Percentiles rank a stretch among this genome's conserved stretches.
These are phyloP conservation scores for Solanum pimpinellifolium DNA, from an alignment of 257 asterid species.

Conservation along the genomic window DNA sequence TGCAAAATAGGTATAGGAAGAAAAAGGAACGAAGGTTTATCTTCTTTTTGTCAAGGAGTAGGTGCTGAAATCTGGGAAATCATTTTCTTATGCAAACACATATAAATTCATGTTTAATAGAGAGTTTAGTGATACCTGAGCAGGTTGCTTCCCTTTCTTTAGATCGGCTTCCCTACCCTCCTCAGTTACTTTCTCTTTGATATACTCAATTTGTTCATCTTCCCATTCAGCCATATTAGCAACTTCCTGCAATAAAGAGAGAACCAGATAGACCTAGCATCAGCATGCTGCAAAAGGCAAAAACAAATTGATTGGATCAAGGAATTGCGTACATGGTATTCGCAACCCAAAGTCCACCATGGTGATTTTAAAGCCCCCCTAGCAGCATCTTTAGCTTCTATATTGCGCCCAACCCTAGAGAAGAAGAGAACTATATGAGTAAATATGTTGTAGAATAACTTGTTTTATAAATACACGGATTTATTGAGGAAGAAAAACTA, in stretches of 20 bases:
- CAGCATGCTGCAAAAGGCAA: not conserved
- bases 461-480: not conserved
- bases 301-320: not conserved
- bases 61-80: not conserved
- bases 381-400: slow-evolving; percentile 90
- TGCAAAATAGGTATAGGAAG: slow-evolving; percentile 8
- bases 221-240: slow-evolving; percentile 90
- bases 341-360: slow-evolving; percentile 95
- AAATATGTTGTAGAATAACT: not conserved
- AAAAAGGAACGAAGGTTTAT: not conserved
- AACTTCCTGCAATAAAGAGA: slow-evolving; percentile 43
- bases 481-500: not conserved
- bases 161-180: slow-evolving; percentile 82
- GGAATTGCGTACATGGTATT: slow-evolving; percentile 43
- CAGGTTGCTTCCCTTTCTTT: slow-evolving; percentile 82
- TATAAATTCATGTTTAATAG: not conserved
- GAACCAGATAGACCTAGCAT: not conserved
- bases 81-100: not conserved
- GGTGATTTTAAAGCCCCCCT: slow-evolving; percentile 94
- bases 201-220: slow-evolving; percentile 89
- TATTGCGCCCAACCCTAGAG: slow-evolving; percentile 60
- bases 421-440: not conserved
- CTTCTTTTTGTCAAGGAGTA: not conserved
- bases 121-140: slow-evolving; percentile 40
- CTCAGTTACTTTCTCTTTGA: slow-evolving; percentile 75